phyloP scores from a whole-genome alignment of 2,329 filamentous ascomycete genomes.

The Zymoseptoria tritici region DNA sequence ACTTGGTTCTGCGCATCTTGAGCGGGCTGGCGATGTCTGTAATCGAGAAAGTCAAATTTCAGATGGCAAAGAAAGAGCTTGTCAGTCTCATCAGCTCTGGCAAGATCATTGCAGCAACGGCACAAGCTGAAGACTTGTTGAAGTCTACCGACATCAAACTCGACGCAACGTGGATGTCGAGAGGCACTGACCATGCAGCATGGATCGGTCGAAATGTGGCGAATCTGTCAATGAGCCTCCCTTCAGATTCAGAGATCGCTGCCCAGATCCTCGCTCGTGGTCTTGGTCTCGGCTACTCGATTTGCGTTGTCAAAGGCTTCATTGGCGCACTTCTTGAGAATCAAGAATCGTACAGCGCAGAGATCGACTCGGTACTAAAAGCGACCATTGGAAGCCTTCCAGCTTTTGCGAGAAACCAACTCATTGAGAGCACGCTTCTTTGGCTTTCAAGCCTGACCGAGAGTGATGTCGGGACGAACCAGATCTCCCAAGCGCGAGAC shows the following conservation, averaged over 20 bases:
- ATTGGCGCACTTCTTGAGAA: neutral
- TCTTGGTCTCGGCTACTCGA: constrained; percentile 62
- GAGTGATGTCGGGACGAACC: neutral
- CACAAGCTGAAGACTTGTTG: constrained; percentile 51
- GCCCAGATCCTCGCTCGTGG: constrained; percentile 49
- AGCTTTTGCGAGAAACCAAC: constrained; percentile 34
- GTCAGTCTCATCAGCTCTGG: constrained; percentile 53
- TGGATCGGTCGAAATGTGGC: constrained; percentile 66
- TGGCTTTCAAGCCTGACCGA: constrained; percentile 18
- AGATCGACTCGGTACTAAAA: neutral
- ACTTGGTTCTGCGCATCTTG: constrained; percentile 40
- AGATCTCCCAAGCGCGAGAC: neutral
- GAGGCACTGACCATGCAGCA: constrained; percentile 55
- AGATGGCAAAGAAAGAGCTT: constrained; percentile 57
- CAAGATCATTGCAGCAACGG: constrained; percentile 50
- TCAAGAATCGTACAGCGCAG: neutral
- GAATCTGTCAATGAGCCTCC: constrained; percentile 16
- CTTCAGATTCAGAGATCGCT: constrained; percentile 17
- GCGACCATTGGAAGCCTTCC: constrained; percentile 10
- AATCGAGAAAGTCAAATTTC: constrained; percentile 38
- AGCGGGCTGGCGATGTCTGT: constrained; percentile 36
- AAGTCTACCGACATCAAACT: constrained; percentile 21
- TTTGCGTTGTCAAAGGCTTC: constrained; percentile 13
- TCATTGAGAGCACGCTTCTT: constrained; percentile 31
- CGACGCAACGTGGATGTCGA: constrained; percentile 57